A percentile compares a stretch with the other conserved stretches of the same genome.
Conservation (phyloP, 2,329 filamentous ascomycete genomes). For the Cladosporium sphaerospermum region DNA sequence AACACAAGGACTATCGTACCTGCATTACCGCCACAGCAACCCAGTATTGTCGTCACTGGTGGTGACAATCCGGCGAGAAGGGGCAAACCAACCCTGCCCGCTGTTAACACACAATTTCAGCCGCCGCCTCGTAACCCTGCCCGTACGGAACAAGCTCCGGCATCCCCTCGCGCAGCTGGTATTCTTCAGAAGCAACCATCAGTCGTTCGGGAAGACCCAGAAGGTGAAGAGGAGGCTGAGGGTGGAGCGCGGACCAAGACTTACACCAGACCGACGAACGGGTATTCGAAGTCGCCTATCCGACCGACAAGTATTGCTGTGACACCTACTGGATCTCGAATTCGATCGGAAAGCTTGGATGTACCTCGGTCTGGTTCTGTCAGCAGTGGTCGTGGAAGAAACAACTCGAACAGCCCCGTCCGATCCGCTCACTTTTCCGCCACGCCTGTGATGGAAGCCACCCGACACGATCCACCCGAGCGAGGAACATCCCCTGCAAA, state of each 20-base stretch:
- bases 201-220: slow-evolving; percentile 28
- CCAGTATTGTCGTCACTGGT: slow-evolving; percentile 1
- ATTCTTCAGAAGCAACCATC: slow-evolving; percentile 29
- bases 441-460: slow-evolving; percentile 48
- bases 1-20: slow-evolving; percentile 27
- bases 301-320: not conserved
- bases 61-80: not conserved
- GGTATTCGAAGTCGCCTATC: slow-evolving; percentile 2
- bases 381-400: slow-evolving; percentile 19
- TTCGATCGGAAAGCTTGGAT: slow-evolving; percentile 29
- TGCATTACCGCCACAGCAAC: not conserved
- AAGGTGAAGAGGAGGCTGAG: slow-evolving; percentile 24
- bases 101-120: slow-evolving; percentile 18
- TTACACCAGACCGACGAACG: slow-evolving; percentile 6
- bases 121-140: slow-evolving; percentile 29
- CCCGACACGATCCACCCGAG: slow-evolving; percentile 62
- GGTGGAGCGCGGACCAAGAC: not conserved
- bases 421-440: slow-evolving; percentile 62
- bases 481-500: slow-evolving; percentile 71
- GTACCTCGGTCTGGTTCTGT: slow-evolving; percentile 22
- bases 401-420: slow-evolving; percentile 51
- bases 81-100: slow-evolving; percentile 10
- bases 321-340: slow-evolving; percentile 15
- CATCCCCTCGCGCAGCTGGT: slow-evolving; percentile 16
- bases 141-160: slow-evolving; percentile 20